Base-by-base conservation (phyloP, 768 basidiomycete species). In the Trametes elegans region DNA sequence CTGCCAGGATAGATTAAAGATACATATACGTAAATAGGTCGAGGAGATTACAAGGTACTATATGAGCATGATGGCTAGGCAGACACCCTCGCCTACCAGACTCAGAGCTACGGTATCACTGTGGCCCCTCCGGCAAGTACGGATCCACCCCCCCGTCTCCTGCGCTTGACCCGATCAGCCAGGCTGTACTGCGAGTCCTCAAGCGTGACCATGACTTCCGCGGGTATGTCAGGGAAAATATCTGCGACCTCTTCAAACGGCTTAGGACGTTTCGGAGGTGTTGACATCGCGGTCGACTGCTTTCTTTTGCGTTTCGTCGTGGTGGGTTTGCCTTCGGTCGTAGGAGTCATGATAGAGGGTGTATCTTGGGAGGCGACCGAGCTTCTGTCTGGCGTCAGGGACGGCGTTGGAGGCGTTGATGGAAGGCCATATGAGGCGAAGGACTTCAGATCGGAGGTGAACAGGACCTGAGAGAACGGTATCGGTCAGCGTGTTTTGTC, bases 371-470 rank as follows among this genome's bases (percentile, higher is more conserved):
- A 27, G 8, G 38, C 18, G 13, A 18, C 8, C 3, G 48, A 35
- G 7, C 26, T 11, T 19, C 42, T 42, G 9, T 55, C 40, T 2
- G 46, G 35, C 0, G 49, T 58, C 13, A 57, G 14, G 7, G 54
- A 23, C 6, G 63, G 61, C 0, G 62, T 61, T 6, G 64, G 47
- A 9, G 63, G 50, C 6, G 46, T 27, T 5, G 57, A 48, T 7
- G 66, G 49, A 1, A 70, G 49, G 5, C 71, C 71, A 43, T 68
- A 71, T 3, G 64, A 59, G 9, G 70, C 58, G 47, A 74, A 74
- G 0, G 72, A 68, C 48, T 70, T 71, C 14, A 74, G 61, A 46
- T 74, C 73, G 8, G 73, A 66, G 3, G 73, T 73, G 62, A 74
- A 74, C 8, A 74, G 60, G 3, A 74, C 72, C 71, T 72, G 45